Conservation (phyloP, 352 stramenopile species). For the Thalassiosira hispida region DNA sequence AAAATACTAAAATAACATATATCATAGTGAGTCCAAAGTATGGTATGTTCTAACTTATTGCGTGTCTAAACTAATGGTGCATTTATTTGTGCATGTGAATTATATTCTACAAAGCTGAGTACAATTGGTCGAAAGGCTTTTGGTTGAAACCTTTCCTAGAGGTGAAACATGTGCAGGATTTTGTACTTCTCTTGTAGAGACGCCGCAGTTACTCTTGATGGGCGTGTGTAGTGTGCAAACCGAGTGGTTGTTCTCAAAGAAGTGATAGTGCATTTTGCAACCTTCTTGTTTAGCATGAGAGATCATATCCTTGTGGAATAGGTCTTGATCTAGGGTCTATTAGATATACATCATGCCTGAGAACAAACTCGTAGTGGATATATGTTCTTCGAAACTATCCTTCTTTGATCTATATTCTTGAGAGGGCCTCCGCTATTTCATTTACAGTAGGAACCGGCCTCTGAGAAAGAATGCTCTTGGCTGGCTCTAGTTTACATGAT, state of each 20-base stretch:
- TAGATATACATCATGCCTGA: not conserved
- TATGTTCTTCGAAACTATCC: not conserved
- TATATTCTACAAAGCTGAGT: not conserved
- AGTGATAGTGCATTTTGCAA: too few species aligned
- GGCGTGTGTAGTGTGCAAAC: not conserved
- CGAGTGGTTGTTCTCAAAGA: too few species aligned
- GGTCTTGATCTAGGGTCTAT: not conserved
- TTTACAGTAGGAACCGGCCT: slow-evolving; percentile 4
- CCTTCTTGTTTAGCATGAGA: too few species aligned
- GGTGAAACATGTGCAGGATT: not conserved
- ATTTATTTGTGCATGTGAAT: slow-evolving; percentile 5
- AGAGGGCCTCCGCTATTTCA: slow-evolving; percentile 13
- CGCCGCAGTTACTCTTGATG: not conserved
- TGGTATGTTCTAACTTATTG: too few species aligned
- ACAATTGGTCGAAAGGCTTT: not conserved
- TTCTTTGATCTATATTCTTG: slow-evolving; percentile 1
- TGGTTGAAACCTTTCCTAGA: not conserved
- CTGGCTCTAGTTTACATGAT: not conserved
- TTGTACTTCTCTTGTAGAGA: not conserved
- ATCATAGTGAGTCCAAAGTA: too few species aligned
- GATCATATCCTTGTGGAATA: too few species aligned
- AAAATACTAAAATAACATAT: too few species aligned
- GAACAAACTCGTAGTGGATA: too few species aligned
- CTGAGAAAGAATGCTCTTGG: not conserved
- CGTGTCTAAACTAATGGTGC: too few species aligned